Conservation (phyloP, 1,284 basidiomycete species). For the Pseudozyma pruni region DNA sequence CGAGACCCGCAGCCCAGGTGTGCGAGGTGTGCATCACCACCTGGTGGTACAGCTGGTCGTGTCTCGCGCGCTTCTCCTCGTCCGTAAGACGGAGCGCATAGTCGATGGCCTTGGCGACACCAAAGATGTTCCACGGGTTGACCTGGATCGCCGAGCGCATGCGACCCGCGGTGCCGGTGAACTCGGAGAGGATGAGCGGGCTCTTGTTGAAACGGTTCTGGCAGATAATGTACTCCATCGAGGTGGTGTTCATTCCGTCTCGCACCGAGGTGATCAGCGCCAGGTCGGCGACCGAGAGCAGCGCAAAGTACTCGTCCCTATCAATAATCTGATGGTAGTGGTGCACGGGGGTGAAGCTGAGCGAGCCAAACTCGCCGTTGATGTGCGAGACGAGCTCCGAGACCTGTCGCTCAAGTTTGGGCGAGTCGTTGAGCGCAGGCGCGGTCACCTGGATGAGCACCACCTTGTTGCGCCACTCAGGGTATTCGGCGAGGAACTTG, state of each 20-base stretch:
- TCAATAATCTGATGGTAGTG: conserved; percentile 98
- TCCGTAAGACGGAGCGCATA: conserved; percentile 83
- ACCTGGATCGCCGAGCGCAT: conserved; percentile 82
- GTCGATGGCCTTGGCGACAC: conserved; percentile 94
- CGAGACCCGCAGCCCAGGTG: conserved; percentile 91
- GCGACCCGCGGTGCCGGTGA: conserved; percentile 92
- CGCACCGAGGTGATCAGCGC: conserved; percentile 94
- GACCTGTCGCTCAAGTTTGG: conserved; percentile 91
- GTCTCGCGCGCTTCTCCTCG: conserved; percentile 81
- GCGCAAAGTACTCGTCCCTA: conserved; percentile 92
- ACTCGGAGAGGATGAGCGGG: conserved; percentile 91
- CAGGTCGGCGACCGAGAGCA: conserved; percentile 93
- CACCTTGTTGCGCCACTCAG: conserved; percentile 91
- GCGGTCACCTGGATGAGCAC: conserved; percentile 85
- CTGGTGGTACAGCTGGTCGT: conserved; percentile 76
- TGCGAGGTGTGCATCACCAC: conserved; percentile 94
- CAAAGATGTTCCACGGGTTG: conserved; percentile 82
- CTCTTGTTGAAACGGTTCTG: conserved; percentile 80
- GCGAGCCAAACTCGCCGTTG: conserved; percentile 92
- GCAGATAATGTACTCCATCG: conserved; percentile 94
- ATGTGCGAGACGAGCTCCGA: conserved; percentile 95
- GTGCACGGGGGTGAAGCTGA: conserved; percentile 98
- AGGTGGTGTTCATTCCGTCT: conserved; percentile 98
- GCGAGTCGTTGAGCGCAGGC: conserved; percentile 91
- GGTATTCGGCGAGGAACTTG: conserved; percentile 90